Conservation (phyloP, 352 stramenopile genomes). For the Pythium brassicae region DNA sequence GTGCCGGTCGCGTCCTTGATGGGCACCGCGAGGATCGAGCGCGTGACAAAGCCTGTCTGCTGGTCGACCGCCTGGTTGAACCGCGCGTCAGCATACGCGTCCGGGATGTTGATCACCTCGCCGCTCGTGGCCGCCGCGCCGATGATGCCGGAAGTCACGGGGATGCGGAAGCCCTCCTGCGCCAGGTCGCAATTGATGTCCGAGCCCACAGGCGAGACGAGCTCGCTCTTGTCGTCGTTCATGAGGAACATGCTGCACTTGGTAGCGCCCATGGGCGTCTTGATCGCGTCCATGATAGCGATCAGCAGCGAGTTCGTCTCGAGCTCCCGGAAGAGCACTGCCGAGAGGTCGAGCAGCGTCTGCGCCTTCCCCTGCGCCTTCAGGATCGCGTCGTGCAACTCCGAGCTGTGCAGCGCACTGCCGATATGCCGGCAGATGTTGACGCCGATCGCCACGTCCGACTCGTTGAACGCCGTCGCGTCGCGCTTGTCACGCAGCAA, state of each 20-base stretch:
- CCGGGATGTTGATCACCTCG: conserved; percentile 72
- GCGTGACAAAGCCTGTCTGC: conserved; percentile 62
- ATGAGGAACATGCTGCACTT: conserved; percentile 70
- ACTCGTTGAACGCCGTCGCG: conserved; percentile 33
- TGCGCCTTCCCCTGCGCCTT: conserved; percentile 63
- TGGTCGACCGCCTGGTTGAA: conserved; percentile 66
- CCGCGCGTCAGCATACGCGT: conserved; percentile 57
- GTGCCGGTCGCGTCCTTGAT: conserved; percentile 69
- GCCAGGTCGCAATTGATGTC: conserved; percentile 36
- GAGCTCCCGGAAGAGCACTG: conserved; percentile 58
- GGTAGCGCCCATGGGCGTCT: conserved; percentile 37
- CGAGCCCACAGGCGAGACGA: conserved; percentile 45
- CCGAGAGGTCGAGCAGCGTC: conserved; percentile 58
- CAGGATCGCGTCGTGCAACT: conserved; percentile 51
- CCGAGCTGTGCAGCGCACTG: conserved; percentile 43
- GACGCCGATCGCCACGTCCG: conserved; percentile 49
- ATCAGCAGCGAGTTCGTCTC: conserved; percentile 55
- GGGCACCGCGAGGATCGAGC: conserved; percentile 72
- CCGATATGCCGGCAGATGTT: conserved; percentile 55
- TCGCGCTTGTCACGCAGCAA: conserved; percentile 41
- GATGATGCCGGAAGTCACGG: conserved; percentile 43
- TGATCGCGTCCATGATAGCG: conserved; percentile 48
- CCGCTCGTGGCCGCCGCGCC: conserved; percentile 59
- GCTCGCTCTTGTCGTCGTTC: conserved; percentile 50
- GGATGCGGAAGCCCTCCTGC: conserved; percentile 47